Evolutionary conservation across 140 eudicot species (phyloP).

Genomic region (Senecio squalidus): DNA sequence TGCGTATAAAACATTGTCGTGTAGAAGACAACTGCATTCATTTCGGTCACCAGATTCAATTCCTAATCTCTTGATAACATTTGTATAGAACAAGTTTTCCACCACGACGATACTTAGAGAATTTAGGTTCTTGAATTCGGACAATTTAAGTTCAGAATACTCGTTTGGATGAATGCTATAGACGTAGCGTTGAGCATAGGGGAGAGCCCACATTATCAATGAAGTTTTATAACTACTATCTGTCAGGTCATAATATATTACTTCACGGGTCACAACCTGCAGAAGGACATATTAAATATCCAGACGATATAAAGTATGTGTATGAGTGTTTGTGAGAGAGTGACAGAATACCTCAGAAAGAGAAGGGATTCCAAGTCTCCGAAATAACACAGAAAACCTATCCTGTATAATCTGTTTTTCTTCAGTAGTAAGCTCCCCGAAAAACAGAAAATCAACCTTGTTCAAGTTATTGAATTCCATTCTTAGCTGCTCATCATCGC

Average conservation of each 20-base stretch:
- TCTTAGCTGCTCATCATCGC: constrained; percentile 51
- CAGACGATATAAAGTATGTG: no score
- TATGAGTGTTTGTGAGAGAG: constrained; percentile 14
- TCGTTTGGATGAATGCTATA: no score
- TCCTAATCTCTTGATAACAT: constrained; percentile 56
- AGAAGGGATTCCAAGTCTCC: constrained; percentile 38
- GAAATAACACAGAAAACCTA: neutral
- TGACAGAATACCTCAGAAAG: constrained; percentile 53
- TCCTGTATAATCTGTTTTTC: constrained; percentile 36
- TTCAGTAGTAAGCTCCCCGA: no score
- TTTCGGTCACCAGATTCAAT: constrained; percentile 39
- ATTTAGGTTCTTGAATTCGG: constrained; percentile 35
- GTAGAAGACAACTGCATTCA: no score
- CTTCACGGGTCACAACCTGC: no score
- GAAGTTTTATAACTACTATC: no score
- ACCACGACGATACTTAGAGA: constrained; percentile 43
- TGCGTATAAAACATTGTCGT: constrained; percentile 54
- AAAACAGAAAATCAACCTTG: no score
- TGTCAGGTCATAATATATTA: no score
- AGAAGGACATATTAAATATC: no score
- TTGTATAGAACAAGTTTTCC: constrained; percentile 55
- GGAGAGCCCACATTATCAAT: constrained; percentile 77
- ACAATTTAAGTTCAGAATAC: constrained; percentile 43
- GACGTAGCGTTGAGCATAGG: no score
- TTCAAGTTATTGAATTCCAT: constrained; percentile 52